phyloP scores from a whole-genome alignment of 352 stramenopile species.

The Phytophthora tentaculata region DNA sequence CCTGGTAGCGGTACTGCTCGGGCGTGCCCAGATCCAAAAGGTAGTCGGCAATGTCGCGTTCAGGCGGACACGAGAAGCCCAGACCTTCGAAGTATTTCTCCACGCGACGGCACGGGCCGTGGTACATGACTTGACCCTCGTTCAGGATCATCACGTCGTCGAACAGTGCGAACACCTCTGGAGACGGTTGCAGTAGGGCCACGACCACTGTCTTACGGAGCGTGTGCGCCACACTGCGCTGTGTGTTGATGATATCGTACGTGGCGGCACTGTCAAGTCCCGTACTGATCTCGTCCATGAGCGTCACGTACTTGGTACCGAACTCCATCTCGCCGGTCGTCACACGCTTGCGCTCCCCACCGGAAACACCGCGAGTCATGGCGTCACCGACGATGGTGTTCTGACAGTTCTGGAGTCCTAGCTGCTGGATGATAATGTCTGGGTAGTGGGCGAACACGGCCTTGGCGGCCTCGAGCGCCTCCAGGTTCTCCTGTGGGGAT shows the following conservation, averaged over 20 bases:
- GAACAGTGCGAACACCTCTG: conserved; percentile 91
- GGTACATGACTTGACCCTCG: conserved; percentile 3
- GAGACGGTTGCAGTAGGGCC: conserved; percentile 83
- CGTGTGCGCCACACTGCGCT: conserved; percentile 23
- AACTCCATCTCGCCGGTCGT: conserved; percentile 65
- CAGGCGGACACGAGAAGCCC: conserved; percentile 30
- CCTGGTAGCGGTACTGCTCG: conserved; percentile 32
- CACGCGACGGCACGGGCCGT: background rate
- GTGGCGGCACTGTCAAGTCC: conserved; percentile 32
- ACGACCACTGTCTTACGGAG: conserved; percentile 51
- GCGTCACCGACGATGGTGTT: conserved; percentile 20
- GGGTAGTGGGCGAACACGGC: conserved; percentile 17
- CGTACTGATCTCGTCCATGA: background rate
- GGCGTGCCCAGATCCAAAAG: conserved; percentile 39
- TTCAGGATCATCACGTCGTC: conserved; percentile 57
- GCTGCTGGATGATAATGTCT: conserved; percentile 15
- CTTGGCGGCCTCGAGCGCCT: conserved; percentile 19
- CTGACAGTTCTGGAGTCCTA: conserved; percentile 12
- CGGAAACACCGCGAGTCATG: conserved; percentile 66
- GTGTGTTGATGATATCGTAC: conserved; percentile 31
- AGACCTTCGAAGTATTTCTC: background rate
- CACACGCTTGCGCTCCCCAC: conserved; percentile 70
- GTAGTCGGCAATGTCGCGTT: conserved; percentile 38
- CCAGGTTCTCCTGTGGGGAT: conserved; percentile 37
- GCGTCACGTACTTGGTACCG: background rate